phyloP scores from a whole-genome alignment of 2,329 filamentous ascomycete genomes.

The Trichoderma arundinaceum region DNA sequence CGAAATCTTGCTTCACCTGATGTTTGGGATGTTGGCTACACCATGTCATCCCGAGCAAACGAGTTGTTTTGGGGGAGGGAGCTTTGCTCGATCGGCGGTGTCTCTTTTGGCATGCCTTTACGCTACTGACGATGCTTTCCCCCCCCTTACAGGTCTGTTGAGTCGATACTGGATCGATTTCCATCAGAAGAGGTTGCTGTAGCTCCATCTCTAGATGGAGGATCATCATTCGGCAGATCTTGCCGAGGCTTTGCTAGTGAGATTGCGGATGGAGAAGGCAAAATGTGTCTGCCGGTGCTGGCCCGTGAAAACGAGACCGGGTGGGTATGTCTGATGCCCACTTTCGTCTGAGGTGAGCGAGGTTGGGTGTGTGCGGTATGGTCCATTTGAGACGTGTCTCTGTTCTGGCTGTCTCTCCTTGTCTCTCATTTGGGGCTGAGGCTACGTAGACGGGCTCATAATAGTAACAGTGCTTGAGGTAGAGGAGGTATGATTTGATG shows the following conservation, averaged over 20 bases:
- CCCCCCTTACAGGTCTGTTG: too few species aligned
- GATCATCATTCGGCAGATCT: background rate
- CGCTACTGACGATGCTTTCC: background rate
- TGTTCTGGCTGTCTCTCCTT: too few species aligned
- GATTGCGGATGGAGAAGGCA: too few species aligned
- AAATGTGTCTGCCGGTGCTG: background rate
- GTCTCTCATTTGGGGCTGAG: too few species aligned
- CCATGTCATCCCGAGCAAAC: background rate
- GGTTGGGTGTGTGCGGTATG: too few species aligned
- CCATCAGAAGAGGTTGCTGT: background rate
- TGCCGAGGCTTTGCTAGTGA: background rate
- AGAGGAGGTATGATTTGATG: too few species aligned
- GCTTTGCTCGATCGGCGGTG: background rate
- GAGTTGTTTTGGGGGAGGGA: background rate
- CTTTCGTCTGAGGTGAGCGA: too few species aligned
- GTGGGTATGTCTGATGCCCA: too few species aligned
- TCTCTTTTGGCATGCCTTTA: slow-evolving; percentile 6
- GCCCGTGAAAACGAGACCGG: too few species aligned
- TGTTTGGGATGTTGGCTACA: slow-evolving; percentile 9
- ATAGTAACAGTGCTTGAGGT: too few species aligned
- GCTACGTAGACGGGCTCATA: too few species aligned
- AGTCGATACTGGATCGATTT: background rate
- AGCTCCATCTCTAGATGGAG: background rate
- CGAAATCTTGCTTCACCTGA: background rate
- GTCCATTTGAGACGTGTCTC: too few species aligned